phyloP scores from a whole-genome alignment of 2,329 filamentous ascomycete genomes.

The Penicillium sp. region DNA sequence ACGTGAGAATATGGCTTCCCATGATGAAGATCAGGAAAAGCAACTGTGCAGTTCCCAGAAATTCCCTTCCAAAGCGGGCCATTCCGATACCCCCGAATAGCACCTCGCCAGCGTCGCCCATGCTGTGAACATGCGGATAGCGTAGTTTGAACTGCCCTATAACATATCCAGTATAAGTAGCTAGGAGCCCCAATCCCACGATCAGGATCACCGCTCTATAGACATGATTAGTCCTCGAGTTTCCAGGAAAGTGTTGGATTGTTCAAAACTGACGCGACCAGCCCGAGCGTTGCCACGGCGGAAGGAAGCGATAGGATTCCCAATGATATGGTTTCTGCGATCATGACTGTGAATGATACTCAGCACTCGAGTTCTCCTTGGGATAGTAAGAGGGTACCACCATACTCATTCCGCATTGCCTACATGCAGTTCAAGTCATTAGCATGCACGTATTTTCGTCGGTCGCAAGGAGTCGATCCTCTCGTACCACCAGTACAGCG shows the following conservation, averaged over 20 bases:
- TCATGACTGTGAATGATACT: slow-evolving; percentile 10
- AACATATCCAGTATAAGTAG: slow-evolving; percentile 60
- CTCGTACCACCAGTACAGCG: slow-evolving; percentile 14
- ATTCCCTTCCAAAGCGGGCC: slow-evolving; percentile 59
- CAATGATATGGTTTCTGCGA: slow-evolving; percentile 44
- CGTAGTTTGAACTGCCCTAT: slow-evolving; percentile 59
- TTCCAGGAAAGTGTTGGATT: neutral
- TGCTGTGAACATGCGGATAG: slow-evolving; percentile 61
- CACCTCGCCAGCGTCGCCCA: slow-evolving; percentile 66
- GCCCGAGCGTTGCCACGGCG: slow-evolving; percentile 52
- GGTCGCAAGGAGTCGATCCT: neutral
- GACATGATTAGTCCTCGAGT: neutral
- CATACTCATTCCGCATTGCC: slow-evolving; percentile 17
- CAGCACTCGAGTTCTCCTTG: neutral
- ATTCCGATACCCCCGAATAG: slow-evolving; percentile 41
- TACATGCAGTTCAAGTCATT: neutral
- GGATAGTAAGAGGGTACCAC: neutral
- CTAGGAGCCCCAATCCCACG: slow-evolving; percentile 52
- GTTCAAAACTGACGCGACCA: neutral
- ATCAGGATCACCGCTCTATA: slow-evolving; percentile 54
- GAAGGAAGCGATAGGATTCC: slow-evolving; percentile 58
- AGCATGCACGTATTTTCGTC: neutral
- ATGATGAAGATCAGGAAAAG: slow-evolving; percentile 67
- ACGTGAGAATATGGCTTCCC: slow-evolving; percentile 67
- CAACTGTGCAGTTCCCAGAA: slow-evolving; percentile 61